Evolutionary conservation across 352 stramenopile species (phyloP).

Genomic region (Globisporangium canariense): DNA sequence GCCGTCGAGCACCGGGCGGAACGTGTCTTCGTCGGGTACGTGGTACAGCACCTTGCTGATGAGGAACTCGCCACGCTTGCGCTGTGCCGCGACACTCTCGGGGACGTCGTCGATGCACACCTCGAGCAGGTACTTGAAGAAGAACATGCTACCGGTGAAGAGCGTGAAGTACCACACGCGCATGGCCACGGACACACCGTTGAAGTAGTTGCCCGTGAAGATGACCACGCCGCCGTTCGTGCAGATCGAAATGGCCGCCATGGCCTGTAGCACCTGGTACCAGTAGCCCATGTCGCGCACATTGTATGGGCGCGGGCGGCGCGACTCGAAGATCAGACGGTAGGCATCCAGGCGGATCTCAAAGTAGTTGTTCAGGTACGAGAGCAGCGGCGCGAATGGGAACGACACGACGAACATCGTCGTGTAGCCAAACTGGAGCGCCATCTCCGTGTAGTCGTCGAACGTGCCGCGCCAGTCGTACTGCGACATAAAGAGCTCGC

Average conservation of each 20-base stretch:
- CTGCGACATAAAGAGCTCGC: constrained; percentile 73
- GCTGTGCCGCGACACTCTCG: constrained; percentile 67
- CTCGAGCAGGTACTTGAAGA: constrained; percentile 81
- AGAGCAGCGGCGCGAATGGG: constrained; percentile 89
- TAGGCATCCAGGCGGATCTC: constrained; percentile 90
- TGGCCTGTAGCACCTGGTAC: constrained; percentile 87
- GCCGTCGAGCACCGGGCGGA: constrained; percentile 26
- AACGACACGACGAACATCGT: constrained; percentile 92
- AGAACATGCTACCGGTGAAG: constrained; percentile 78
- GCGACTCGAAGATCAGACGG: constrained; percentile 78
- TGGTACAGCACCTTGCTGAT: constrained; percentile 86
- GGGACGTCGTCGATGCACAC: constrained; percentile 73
- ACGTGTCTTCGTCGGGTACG: constrained; percentile 66
- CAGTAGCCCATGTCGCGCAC: constrained; percentile 91
- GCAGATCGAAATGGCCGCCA: constrained; percentile 89
- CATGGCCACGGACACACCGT: constrained; percentile 39
- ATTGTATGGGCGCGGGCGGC: constrained; percentile 72
- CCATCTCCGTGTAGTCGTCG: constrained; percentile 93
- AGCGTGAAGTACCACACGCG: constrained; percentile 80
- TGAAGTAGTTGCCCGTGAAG: constrained; percentile 88
- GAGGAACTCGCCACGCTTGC: constrained; percentile 78
- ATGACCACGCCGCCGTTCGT: constrained; percentile 93
- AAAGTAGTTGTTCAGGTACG: constrained; percentile 91
- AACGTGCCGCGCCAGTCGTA: constrained; percentile 87
- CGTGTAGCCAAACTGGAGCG: constrained; percentile 86